These are phyloP conservation scores for Chamaenerion angustifolium DNA, from an alignment of 345 rosid genomes.

Conservation along the genomic window DNA sequence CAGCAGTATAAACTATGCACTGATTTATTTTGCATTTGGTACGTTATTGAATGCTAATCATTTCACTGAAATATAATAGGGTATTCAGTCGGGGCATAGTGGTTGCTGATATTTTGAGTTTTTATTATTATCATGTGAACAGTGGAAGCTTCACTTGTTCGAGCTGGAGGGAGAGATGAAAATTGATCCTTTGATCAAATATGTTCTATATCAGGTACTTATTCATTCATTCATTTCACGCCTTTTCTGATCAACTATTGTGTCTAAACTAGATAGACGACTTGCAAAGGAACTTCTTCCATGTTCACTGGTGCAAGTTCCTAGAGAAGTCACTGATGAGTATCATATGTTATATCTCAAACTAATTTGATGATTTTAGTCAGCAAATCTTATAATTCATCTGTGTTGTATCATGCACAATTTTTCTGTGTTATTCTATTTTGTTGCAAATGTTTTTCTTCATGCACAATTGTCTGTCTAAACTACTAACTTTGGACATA, in stretches of 20 bases:
- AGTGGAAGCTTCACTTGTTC: constrained; percentile 96
- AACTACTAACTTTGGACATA: background rate
- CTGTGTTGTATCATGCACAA: background rate
- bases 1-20: too few species aligned
- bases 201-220: constrained; percentile 68
- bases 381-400: background rate
- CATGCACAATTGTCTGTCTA: too few species aligned
- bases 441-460: background rate
- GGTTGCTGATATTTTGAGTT: background rate
- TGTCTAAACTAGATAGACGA: too few species aligned
- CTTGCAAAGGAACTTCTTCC: too few species aligned
- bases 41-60: too few species aligned
- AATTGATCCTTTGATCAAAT: constrained; percentile 60
- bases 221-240: too few species aligned
- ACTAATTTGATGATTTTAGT: background rate
- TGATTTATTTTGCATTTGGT: too few species aligned
- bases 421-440: background rate
- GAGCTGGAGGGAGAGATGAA: constrained; percentile 94
- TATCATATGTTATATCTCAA: background rate
- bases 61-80: too few species aligned
- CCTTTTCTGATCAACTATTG: too few species aligned
- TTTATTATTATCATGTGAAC: constrained; percentile 5
- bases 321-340: background rate
- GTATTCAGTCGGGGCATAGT: too few species aligned
- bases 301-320: too few species aligned